Evolutionary conservation across 2,329 filamentous ascomycete genomes (phyloP).

Genomic region (Byssoonygena ceratinophila): DNA sequence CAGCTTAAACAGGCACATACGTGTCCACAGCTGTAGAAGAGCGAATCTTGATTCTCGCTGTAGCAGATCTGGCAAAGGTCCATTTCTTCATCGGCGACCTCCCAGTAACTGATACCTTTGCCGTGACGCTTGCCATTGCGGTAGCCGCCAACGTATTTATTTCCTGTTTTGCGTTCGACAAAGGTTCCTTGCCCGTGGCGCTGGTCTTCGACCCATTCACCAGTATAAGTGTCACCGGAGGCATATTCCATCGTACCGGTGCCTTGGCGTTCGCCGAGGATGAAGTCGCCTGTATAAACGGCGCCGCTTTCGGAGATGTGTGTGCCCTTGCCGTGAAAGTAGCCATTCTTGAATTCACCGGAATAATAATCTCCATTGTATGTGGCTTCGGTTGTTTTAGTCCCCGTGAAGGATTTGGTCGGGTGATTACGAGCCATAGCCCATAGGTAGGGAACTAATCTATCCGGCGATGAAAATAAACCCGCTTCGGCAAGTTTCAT

Average conservation of each 20-base stretch:
- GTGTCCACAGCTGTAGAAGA: conserved; percentile 55
- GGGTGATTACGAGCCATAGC: conserved; percentile 39
- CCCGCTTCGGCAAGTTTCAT: conserved; percentile 27
- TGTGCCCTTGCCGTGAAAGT: conserved; percentile 46
- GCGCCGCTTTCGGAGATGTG: conserved; percentile 46
- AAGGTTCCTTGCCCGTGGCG: conserved; percentile 49
- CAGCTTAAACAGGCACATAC: conserved; percentile 52
- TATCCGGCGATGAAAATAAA: conserved; percentile 31
- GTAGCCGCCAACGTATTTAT: conserved; percentile 53
- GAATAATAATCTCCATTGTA: conserved; percentile 49
- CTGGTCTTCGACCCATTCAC: conserved; percentile 38
- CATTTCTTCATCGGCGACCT: conserved; percentile 51
- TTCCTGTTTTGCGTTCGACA: conserved; percentile 47
- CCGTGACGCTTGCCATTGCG: conserved; percentile 51
- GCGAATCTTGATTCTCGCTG: conserved; percentile 48
- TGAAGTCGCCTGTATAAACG: conserved; percentile 47
- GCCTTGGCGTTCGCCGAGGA: conserved; percentile 44
- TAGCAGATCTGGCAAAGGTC: conserved; percentile 53
- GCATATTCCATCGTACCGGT: conserved; percentile 49
- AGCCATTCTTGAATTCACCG: conserved; percentile 42
- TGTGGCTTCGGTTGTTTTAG: conserved; percentile 42
- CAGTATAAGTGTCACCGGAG: conserved; percentile 41
- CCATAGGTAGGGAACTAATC: conserved; percentile 36
- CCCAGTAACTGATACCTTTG: conserved; percentile 52
- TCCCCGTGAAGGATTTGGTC: conserved; percentile 35